Base-by-base conservation (phyloP, 2,329 filamentous ascomycete genomes). In the Stromatinia cepivora region DNA sequence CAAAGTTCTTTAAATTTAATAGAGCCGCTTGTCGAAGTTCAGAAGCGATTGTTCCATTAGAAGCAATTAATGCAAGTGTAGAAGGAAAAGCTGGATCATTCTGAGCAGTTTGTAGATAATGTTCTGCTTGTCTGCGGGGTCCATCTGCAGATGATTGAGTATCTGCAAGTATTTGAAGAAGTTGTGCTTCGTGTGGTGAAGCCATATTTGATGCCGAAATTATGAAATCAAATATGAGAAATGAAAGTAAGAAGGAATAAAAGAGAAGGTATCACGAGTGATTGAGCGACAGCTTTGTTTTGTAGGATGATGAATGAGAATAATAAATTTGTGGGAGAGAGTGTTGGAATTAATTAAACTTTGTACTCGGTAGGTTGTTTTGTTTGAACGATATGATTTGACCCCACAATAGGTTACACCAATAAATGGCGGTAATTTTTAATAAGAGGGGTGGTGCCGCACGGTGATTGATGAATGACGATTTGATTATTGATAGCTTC, bases 151-250 rank as follows among this genome's bases (percentile, higher is more conserved):
- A 77, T 73, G 90, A 89, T 82, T 97, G 93, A 63, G 94, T 97
- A 81, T 93, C 92, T 77, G 90, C 88, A 73, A 99, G 89, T 79
- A 98, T 87, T 81, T 90, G 89, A 76, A 95, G 89, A 80, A 99
- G 88, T 84, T 97, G 90, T 82, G 96, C 90, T 86, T 97, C 94
- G 93, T 97, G 97, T 76, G 78, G 82, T 78, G 73, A 75, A 72
- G 71, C 74, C 73, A 78, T 77, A 25, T 42, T 71, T 36, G 13
- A 36, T 31, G 45, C 25, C 28, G 8, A 17, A 48, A 34, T 42
- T 46, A n/a, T 34, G 11, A 48, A 34, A 62, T 48, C 20, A 54
- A 20, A 9, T 53, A 53, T 9, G 6, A 53, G 17, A 34, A 53
- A 54, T 20, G 17, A 54, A 31, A 54, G n/a, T 20, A 42, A 6